Evolutionary conservation across 2,329 filamentous ascomycete genomes (phyloP).

Genomic region (Penicillium italicum): DNA sequence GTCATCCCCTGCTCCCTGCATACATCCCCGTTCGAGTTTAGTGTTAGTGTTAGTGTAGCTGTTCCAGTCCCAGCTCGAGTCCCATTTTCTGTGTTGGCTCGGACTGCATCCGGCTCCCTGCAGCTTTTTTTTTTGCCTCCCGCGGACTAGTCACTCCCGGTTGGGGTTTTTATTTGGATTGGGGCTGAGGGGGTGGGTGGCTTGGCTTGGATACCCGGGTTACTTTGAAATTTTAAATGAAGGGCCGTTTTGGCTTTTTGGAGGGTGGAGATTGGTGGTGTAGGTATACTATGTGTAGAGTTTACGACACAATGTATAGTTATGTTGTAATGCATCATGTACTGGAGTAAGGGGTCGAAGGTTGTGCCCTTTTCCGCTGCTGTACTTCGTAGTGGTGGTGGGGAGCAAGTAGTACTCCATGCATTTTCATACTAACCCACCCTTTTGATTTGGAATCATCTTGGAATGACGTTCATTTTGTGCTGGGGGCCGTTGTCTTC

Average conservation of each 20-base stretch:
- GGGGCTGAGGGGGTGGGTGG: not conserved
- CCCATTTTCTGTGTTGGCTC: too few species aligned
- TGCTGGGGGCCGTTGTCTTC: not conserved
- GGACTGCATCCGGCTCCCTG: not conserved
- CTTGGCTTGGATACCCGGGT: not conserved
- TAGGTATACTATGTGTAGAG: too few species aligned
- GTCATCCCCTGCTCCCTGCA: not conserved
- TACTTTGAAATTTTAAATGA: too few species aligned
- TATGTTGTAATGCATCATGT: not conserved
- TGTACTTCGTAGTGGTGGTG: too few species aligned
- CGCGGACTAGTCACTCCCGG: not conserved
- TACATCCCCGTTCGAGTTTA: not conserved
- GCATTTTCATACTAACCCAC: not conserved
- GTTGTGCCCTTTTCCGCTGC: not conserved
- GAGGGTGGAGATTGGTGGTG: too few species aligned
- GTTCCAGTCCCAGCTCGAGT: too few species aligned
- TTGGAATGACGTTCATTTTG: too few species aligned
- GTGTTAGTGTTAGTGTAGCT: not conserved
- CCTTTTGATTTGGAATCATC: not conserved
- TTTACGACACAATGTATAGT: not conserved
- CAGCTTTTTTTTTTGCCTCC: not conserved
- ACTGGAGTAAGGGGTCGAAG: not conserved
- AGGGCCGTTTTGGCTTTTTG: not conserved
- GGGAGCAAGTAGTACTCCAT: not conserved
- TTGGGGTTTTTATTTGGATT: not conserved